Conservation (phyloP, 2,329 filamentous ascomycete genomes). For the Biscogniauxia marginata region DNA sequence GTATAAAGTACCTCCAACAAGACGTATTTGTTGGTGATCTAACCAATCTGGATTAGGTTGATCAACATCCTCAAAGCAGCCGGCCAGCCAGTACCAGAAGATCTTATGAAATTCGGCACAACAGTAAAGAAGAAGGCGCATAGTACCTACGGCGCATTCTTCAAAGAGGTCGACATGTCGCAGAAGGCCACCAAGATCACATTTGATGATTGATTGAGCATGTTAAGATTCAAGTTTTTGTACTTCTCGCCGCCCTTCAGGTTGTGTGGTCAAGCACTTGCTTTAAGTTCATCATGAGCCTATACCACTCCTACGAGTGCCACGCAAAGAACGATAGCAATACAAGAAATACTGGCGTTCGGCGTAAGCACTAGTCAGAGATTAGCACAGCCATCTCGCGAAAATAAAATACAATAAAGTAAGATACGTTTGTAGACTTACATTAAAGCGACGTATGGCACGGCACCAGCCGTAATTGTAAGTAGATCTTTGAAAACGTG, state of each 20-base stretch:
- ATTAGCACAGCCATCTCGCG: slow-evolving; percentile 14
- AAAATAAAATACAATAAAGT: slow-evolving; percentile 4
- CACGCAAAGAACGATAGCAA: slow-evolving; percentile 46
- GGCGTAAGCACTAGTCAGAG: slow-evolving; percentile 45
- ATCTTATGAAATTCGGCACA: slow-evolving; percentile 90
- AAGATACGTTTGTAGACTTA: slow-evolving; percentile 45
- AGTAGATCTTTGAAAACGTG: slow-evolving; percentile 41
- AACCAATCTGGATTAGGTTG: slow-evolving; percentile 51
- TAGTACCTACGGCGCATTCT: slow-evolving; percentile 92
- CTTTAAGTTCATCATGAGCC: slow-evolving; percentile 11
- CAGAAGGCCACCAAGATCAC: slow-evolving; percentile 89
- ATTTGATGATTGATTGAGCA: slow-evolving; percentile 61
- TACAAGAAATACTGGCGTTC: slow-evolving; percentile 55
- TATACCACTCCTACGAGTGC: slow-evolving; percentile 23
- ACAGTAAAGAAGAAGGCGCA: slow-evolving; percentile 99
- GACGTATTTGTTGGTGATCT: slow-evolving; percentile 1
- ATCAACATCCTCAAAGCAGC: slow-evolving; percentile 96
- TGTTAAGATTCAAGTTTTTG: too few relatives aligned
- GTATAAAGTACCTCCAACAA: slow-evolving; percentile 37
- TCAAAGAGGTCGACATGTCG: slow-evolving; percentile 82
- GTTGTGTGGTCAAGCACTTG: too few relatives aligned
- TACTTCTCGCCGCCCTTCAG: too few relatives aligned
- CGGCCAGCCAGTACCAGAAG: slow-evolving; percentile 85
- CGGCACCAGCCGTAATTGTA: slow-evolving; percentile 48
- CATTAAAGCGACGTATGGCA: slow-evolving; percentile 56